Evolutionary conservation across 768 basidiomycete species (phyloP), one percentile per base, ranked within the genome.

Genomic region (Pleurotus ostreatus): DNA sequence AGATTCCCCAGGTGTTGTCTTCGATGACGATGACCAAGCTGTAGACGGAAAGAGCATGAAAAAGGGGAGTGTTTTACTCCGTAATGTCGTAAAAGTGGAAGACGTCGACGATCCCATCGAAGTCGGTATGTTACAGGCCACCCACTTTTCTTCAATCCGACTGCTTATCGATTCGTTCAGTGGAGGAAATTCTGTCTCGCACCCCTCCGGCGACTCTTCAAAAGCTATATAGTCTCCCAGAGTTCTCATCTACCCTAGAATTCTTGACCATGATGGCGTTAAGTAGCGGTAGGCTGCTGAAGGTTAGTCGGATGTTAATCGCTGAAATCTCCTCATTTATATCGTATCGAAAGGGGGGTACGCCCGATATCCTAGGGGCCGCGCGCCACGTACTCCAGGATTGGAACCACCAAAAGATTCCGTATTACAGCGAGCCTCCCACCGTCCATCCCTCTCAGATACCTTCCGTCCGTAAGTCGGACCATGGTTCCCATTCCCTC

Each of bases 1-100:
- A 5, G 97, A 98, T 70, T 98, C 94, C 38, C 96, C 97, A 0
- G 97, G 96, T 59, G 94, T 98, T n/a, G 90, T 99, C 1, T 92
- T 97, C 62, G 92, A 94, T 58, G 91, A 93, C 55, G 85, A 89
- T 56, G 79, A 85, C 47, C 67, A 65, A 55, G 67, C 69, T 20
- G 55, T 44, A 38, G 70, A 77, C 49, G 70, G 67, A 37, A 80
- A 79, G 55, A 71, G 74, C 3, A 66, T 60, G 60, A 81, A 70
- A 70, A 84, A 82, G 55, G 76, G 78, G 3, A 87, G 84, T 62
- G 76, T 95, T 12, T 76, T 97, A 26, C 76, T 97, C 7, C 76
- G 93, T 18, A 97, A 97, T 63, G 92, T 94, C 30, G 78, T 96
- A 59, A 94, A 87, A 67, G 89, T 94, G 2, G 96, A 97, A 67